phyloP scores from a whole-genome alignment of 73 alveolate genomes.

The Diophrys sp. region DNA sequence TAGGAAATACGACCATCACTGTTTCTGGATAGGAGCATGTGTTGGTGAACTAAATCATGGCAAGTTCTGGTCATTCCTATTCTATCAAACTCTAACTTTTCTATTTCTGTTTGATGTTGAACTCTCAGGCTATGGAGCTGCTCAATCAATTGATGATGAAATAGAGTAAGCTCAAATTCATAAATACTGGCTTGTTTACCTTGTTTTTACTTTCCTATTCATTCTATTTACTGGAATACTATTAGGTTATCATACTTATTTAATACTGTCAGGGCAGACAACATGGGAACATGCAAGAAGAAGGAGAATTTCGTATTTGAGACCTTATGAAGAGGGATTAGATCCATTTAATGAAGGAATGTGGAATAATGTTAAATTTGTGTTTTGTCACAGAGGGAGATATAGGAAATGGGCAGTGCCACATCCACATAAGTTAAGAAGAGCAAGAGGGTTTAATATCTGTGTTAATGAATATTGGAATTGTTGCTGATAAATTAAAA shows the following conservation, averaged over 20 bases:
- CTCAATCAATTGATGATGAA: not conserved
- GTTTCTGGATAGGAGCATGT: constrained; percentile 86
- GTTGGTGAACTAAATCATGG: constrained; percentile 83
- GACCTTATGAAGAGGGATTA: constrained; percentile 46
- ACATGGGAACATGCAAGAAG: constrained; percentile 82
- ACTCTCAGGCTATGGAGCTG: constrained; percentile 1
- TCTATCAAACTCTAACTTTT: constrained; percentile 43
- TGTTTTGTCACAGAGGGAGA: constrained; percentile 52
- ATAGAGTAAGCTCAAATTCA: not conserved
- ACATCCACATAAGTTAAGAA: constrained; percentile 44
- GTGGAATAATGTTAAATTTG: constrained; percentile 33
- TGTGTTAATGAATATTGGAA: constrained; percentile 69
- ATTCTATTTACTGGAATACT: constrained; percentile 57
- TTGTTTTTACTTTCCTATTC: constrained; percentile 17
- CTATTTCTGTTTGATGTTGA: constrained; percentile 29
- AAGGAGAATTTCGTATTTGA: constrained; percentile 56
- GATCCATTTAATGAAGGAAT: constrained; percentile 68
- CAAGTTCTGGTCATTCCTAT: constrained; percentile 62
- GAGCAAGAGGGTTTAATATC: constrained; percentile 45
- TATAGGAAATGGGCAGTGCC: constrained; percentile 54
- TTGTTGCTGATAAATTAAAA: constrained; percentile 82
- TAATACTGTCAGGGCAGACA: constrained; percentile 60
- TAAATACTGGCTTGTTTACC: constrained; percentile 13
- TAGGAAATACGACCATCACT: constrained; percentile 78
- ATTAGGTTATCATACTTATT: constrained; percentile 53